phyloP scores from a whole-genome alignment of 2,329 filamentous ascomycete species.

The Fusarium neocosmosporiellum region DNA sequence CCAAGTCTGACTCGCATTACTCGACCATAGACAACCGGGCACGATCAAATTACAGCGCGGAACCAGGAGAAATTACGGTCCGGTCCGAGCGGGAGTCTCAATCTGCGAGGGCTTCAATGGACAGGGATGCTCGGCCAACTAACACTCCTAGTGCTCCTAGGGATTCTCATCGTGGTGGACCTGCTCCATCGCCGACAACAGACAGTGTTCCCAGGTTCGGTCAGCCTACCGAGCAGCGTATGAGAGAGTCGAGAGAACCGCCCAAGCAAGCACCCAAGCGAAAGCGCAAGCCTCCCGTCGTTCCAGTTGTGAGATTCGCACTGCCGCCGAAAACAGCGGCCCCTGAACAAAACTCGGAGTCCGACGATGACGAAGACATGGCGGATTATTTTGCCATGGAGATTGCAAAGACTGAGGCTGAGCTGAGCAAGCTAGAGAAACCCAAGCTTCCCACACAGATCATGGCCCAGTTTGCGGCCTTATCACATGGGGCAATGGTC shows the following conservation, averaged over 20 bases:
- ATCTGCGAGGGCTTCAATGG: conserved; percentile 44
- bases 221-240: conserved; percentile 14
- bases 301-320: conserved; percentile 53
- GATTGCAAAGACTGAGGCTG: conserved; percentile 62
- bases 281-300: conserved; percentile 43
- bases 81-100: conserved; percentile 55
- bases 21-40: conserved; percentile 50
- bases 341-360: conserved; percentile 54
- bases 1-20: conserved; percentile 56
- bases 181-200: conserved; percentile 39
- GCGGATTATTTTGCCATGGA: conserved; percentile 66
- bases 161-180: conserved; percentile 28
- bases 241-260: conserved; percentile 19
- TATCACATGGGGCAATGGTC: conserved; percentile 62
- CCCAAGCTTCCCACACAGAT: conserved; percentile 54
- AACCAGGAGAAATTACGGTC: conserved; percentile 59
- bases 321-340: conserved; percentile 52
- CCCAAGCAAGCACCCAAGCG: conserved; percentile 32
- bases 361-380: conserved; percentile 70
- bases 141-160: conserved; percentile 26
- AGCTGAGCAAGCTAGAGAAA: conserved; percentile 60
- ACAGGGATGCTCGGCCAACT: conserved; percentile 33
- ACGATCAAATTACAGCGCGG: conserved; percentile 56
- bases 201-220: conserved; percentile 34
- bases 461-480: conserved; percentile 58